Evolutionary conservation across 208 protist genomes (phyloP).

Genomic region (Wallacemonas rigidus): DNA sequence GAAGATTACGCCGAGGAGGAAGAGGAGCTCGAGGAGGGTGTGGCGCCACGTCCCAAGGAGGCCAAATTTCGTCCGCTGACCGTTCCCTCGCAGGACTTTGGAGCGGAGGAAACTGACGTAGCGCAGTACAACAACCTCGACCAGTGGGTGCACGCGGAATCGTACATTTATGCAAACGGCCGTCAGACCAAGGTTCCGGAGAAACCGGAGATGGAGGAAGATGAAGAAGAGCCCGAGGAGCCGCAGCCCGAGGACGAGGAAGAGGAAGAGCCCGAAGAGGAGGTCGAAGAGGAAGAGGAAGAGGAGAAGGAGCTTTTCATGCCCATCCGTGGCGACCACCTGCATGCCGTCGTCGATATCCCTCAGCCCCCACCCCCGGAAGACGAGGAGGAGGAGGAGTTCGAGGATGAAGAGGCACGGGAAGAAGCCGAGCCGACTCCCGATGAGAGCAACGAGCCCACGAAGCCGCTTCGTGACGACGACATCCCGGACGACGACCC

Average conservation of each 20-base stretch:
- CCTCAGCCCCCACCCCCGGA: conserved; percentile 82
- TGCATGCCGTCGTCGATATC: conserved; percentile 85
- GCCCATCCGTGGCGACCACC: conserved; percentile 74
- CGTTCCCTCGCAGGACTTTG: conserved; percentile 62
- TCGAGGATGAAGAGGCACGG: conserved; percentile 51
- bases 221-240: conserved; percentile 60
- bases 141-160: conserved; percentile 90
- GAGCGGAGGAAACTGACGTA: conserved; percentile 78
- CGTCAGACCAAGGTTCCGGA: conserved; percentile 90
- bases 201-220: conserved; percentile 78
- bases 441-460: conserved; percentile 73
- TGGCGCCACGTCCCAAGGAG: conserved; percentile 65
- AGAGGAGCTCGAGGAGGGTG: conserved; percentile 70
- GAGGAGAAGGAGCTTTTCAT: conserved; percentile 88
- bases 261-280: conserved; percentile 65
- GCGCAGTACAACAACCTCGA: conserved; percentile 63
- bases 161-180: conserved; percentile 86
- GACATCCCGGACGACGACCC: conserved; percentile 85
- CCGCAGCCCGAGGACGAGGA: conserved; percentile 59
- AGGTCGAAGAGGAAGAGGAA: conserved; percentile 69
- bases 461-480: conserved; percentile 78
- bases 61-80: conserved; percentile 84
- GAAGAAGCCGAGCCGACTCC: conserved; percentile 26
- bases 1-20: conserved; percentile 89
- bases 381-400: conserved; percentile 81